Base-by-base conservation (phyloP, 345 rosid species). In the Aethionema arabicum region DNA sequence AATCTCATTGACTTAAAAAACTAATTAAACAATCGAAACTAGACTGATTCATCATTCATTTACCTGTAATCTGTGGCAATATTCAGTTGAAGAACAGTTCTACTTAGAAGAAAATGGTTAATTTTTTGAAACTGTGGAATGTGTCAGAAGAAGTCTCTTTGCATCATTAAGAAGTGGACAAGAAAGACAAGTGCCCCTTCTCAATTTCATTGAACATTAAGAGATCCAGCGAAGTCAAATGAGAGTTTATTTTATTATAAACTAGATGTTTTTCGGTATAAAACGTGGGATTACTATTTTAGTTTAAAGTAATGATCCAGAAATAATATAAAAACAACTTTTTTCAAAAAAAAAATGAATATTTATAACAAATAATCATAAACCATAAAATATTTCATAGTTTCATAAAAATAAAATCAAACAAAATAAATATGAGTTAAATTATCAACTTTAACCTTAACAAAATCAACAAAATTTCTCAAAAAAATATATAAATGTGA, bases 11-110 rank as follows among this genome's bases (percentile, higher is more conserved):
- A 64, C 75, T 51, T 51, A 13, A 2, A 5, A 1, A 35, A 4
- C 12, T 21, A 37, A 57, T 21, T 43, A 71, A 64, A 71, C 55
- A 71, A 71, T 57, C 36, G 11, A 57, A 36, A 31, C 11, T 13
- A 21, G 40, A 40, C 3, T 14, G 1, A 11, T 51, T 50, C 61
- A 52, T 64, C 61, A 43, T 64, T 71, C 6, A 64, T 52, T 6
- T 71, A 51, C 61, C 61, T 50, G 27, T 2, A 11, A 71, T 64
- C 42, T 71, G 69, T 52, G 75, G 70, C 70, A 15, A 31, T 0
- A 58, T 71, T 43, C 70, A 58, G 13, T 30, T 0, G 8, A 64
- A 64, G 75, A 71, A 71, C 61, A 64, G 75, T 64, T 71, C 75
- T 46, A 32, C 40, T 11, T 8, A 48, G 52, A 5, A 70, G 46